Evolutionary conservation across 352 stramenopile species (phyloP).

Genomic region (Pythium monospermum): DNA sequence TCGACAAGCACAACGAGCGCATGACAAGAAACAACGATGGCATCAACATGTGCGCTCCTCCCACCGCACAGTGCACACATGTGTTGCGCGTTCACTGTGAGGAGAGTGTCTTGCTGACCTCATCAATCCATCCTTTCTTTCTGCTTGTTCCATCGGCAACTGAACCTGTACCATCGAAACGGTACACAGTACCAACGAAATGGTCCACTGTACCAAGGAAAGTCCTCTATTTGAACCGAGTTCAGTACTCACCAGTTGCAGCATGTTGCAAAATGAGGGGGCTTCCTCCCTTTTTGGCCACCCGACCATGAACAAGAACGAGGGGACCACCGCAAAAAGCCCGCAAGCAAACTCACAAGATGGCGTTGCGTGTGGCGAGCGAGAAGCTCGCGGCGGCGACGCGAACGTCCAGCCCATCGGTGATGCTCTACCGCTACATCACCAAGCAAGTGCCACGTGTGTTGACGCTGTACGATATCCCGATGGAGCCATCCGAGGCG

Average conservation of each 20-base stretch:
- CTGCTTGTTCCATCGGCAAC: too few relatives aligned
- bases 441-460: constrained; percentile 93
- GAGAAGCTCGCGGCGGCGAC: constrained; percentile 60
- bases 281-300: neutral
- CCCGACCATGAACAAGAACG: neutral
- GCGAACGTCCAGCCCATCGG: constrained; percentile 45
- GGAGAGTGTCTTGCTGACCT: too few relatives aligned
- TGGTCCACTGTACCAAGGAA: neutral
- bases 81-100: too few relatives aligned
- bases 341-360: constrained; percentile 13
- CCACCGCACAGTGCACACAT: too few relatives aligned
- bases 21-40: too few relatives aligned
- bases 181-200: too few relatives aligned
- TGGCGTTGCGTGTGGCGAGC: constrained; percentile 72
- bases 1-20: too few relatives aligned
- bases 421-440: constrained; percentile 87
- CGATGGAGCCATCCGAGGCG: constrained; percentile 89
- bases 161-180: too few relatives aligned
- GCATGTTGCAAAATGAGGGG: neutral
- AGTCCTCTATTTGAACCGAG: too few relatives aligned
- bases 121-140: too few relatives aligned
- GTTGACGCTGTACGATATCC: constrained; percentile 97
- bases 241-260: too few relatives aligned
- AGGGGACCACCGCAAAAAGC: constrained; percentile 18
- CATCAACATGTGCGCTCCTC: too few relatives aligned